phyloP scores from a whole-genome alignment of 2,329 filamentous ascomycete genomes.

The Hypoxylon sp. region DNA sequence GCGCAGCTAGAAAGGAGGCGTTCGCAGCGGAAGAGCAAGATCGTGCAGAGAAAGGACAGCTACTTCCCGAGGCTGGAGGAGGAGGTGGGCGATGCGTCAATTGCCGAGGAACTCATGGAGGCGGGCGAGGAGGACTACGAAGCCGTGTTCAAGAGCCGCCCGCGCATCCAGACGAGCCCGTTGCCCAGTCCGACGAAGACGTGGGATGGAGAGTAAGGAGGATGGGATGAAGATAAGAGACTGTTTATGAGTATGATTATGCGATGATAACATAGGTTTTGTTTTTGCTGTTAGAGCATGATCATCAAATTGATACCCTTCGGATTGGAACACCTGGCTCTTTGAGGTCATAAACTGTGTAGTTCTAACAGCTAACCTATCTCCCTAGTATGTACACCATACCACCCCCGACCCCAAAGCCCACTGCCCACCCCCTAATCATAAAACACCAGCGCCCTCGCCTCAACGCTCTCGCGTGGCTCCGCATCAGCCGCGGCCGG shows the following conservation, averaged over 20 bases:
- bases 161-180: slow-evolving; percentile 81
- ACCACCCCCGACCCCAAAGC: not conserved
- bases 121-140: slow-evolving; percentile 67
- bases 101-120: slow-evolving; percentile 68
- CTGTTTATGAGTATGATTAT: not conserved
- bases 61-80: slow-evolving; percentile 60
- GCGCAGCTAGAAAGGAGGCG: slow-evolving; percentile 64
- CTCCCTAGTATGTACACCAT: too few species aligned
- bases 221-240: not conserved
- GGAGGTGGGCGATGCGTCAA: slow-evolving; percentile 47
- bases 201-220: slow-evolving; percentile 28
- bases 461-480: slow-evolving; percentile 63
- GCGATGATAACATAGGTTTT: slow-evolving; percentile 1
- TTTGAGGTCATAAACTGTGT: not conserved
- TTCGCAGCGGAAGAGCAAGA: slow-evolving; percentile 57
- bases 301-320: not conserved
- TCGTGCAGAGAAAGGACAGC: slow-evolving; percentile 51
- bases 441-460: slow-evolving; percentile 61
- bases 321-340: not conserved
- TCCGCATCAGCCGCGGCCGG: slow-evolving; percentile 51
- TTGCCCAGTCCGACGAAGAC: slow-evolving; percentile 56
- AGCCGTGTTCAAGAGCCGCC: slow-evolving; percentile 84
- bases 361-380: too few species aligned
- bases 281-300: not conserved
- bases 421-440: slow-evolving; percentile 22